These are phyloP conservation scores for Madurella mycetomatis DNA, from an alignment of 2,329 filamentous ascomycete genomes.

Conservation along the genomic window DNA sequence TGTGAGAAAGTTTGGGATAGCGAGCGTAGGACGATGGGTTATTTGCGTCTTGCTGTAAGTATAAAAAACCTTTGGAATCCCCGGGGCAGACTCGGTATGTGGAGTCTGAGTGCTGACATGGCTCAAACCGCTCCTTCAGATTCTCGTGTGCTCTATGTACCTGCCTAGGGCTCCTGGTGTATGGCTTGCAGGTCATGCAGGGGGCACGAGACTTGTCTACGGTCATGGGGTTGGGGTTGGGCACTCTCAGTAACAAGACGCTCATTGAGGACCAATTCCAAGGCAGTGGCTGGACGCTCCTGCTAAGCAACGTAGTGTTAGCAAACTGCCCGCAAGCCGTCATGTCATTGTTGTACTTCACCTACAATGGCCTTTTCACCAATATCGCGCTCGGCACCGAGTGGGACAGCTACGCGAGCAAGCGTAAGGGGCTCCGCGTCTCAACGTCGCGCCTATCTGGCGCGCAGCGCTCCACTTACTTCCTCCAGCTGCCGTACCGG, in stretches of 20 bases:
- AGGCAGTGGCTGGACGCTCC: neutral
- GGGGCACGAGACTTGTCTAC: neutral
- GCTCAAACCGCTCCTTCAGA: no score
- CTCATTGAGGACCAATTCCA: neutral
- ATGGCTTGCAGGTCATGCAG: neutral
- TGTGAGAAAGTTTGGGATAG: neutral
- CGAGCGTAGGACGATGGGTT: neutral
- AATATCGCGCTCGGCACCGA: constrained; percentile 43
- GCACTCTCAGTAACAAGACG: constrained; percentile 1
- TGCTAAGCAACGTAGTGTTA: constrained; percentile 35
- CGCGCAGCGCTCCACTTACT: constrained; percentile 40
- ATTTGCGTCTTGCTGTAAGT: neutral
- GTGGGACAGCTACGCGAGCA: constrained; percentile 37
- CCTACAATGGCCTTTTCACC: constrained; percentile 42
- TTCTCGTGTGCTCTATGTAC: neutral
- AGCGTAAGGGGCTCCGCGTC: constrained; percentile 39
- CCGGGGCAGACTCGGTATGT: no score
- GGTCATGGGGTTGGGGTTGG: neutral
- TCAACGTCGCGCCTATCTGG: constrained; percentile 33
- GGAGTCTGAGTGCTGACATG: no score
- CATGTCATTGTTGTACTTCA: constrained; percentile 42
- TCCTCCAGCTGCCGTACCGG: constrained; percentile 41
- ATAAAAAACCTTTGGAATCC: no score
- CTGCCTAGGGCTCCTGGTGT: neutral
- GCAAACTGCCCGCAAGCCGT: constrained; percentile 46